Evolutionary conservation across 805 yeast genomes (phyloP), one percentile per base, ranked within the genome.

Genomic region (Wickerhamia fluorescens): DNA sequence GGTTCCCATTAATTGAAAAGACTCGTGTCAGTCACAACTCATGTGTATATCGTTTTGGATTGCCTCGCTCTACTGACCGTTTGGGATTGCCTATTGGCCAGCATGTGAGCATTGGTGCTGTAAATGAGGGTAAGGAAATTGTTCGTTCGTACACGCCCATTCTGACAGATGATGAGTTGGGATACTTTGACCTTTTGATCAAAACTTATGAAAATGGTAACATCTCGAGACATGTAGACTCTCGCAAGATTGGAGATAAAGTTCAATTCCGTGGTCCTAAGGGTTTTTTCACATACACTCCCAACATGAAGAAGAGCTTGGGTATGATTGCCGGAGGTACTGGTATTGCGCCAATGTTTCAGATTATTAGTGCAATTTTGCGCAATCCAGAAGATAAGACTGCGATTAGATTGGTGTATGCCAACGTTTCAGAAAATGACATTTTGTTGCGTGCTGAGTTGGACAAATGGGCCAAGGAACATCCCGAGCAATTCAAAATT

Each of bases 281-380:
- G 60, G 96, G 97, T 6, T 75, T 75, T 47, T 86, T 83, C 67
- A 71, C 76, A 37, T 88, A 88, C 61, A 66, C 74, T 30, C 86
- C 94, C 43, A 84, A 83, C 59, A 76, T 80, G 77, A 77, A 73
- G 33, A 62, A 68, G 34, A 68, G 71, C 36, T 68, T 88, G 35
- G 86, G 81, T 31, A 88, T 88, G 96, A 77, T 89, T 41, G 94
- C 95, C 23, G 96, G 96, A 43, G 97, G 96, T 49, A 85, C 96
- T 21, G 96, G 96, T 54, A 81, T 87, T 47, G 81, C 96, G 6
- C 96, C 96, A 53, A 87, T 87, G 96, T 85, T 76, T 58, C 96
- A 87, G 65, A 78, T 87, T 42, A 75, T 88, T 42, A 81, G 83
- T 44, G 83, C 94, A 9, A 78, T 88, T 41, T 76, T 77, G 45